A percentile compares a stretch with the other conserved stretches of the same genome.
phyloP scores from a whole-genome alignment of 2,329 filamentous ascomycete genomes.

The Cladobotryum mycophilum region DNA sequence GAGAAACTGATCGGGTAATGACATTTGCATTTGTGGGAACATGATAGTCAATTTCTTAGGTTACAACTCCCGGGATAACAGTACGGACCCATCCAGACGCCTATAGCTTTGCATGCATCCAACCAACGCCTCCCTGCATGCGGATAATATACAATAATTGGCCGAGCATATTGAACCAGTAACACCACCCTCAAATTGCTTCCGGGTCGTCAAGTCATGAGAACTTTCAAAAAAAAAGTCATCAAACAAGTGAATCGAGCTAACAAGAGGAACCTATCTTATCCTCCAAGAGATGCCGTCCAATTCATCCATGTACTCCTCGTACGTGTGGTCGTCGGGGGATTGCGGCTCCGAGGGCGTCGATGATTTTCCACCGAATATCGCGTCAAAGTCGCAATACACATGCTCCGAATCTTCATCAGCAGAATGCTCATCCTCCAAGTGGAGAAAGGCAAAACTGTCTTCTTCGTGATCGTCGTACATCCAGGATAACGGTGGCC shows the following conservation, averaged over 20 bases:
- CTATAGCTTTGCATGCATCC: slow-evolving; percentile 8
- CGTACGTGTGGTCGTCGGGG: slow-evolving; percentile 38
- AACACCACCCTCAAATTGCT: neutral
- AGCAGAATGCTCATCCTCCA: slow-evolving; percentile 40
- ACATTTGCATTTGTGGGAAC: slow-evolving; percentile 7
- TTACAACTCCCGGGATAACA: slow-evolving; percentile 1
- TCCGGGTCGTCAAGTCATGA: neutral
- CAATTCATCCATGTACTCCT: slow-evolving; percentile 50
- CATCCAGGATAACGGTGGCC: slow-evolving; percentile 13
- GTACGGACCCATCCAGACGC: slow-evolving; percentile 6
- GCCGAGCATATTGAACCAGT: neutral
- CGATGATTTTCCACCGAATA: slow-evolving; percentile 18
- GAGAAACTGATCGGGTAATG: slow-evolving; percentile 5
- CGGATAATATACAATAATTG: slow-evolving; percentile 12
- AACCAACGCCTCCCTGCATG: slow-evolving; percentile 5
- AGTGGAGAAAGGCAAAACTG: slow-evolving; percentile 42
- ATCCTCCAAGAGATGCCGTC: slow-evolving; percentile 45
- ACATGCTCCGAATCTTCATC: slow-evolving; percentile 44
- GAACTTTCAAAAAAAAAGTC: neutral
- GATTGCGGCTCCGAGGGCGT: slow-evolving; percentile 17
- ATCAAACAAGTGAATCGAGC: slow-evolving; percentile 3
- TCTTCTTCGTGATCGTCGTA: slow-evolving; percentile 37
- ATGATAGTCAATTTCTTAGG: slow-evolving; percentile 5
- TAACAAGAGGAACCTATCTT: neutral
- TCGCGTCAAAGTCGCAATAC: slow-evolving; percentile 48